phyloP scores from a whole-genome alignment of 768 basidiomycete species.

The Dioszegia crocea region DNA sequence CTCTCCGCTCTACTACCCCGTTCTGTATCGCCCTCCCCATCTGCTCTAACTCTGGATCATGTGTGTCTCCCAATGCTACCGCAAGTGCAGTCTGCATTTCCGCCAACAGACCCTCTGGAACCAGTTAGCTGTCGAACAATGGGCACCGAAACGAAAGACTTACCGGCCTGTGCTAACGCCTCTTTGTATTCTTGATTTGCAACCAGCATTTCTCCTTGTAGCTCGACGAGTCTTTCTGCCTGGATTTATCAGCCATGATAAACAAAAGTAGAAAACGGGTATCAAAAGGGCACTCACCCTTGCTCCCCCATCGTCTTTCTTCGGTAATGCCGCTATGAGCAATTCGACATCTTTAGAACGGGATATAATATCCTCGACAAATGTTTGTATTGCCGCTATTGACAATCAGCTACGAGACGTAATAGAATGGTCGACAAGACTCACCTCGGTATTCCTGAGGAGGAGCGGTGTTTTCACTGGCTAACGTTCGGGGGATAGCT shows the following conservation, averaged over 20 bases:
- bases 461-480: constrained; percentile 1
- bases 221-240: constrained; percentile 28
- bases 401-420: not conserved
- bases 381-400: constrained; percentile 34
- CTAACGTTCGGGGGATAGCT: constrained; percentile 9
- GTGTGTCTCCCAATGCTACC: constrained; percentile 10
- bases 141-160: not conserved
- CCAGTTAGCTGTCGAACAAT: not conserved
- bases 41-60: not conserved
- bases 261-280: too few species aligned
- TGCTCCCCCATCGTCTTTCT: constrained; percentile 27
- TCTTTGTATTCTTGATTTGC: constrained; percentile 40
- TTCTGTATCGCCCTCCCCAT: not conserved
- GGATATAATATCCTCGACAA: constrained; percentile 37
- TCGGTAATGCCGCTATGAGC: constrained; percentile 34
- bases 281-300: constrained; percentile 22
- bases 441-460: constrained; percentile 30
- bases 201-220: constrained; percentile 31
- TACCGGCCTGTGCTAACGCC: constrained; percentile 33
- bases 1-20: not conserved
- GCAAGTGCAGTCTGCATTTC: constrained; percentile 20
- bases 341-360: constrained; percentile 37
- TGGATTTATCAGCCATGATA: constrained; percentile 8
- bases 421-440: not conserved
- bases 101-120: constrained; percentile 11